Evolutionary conservation across 768 basidiomycete species (phyloP).

Genomic region (Tricholoma hemisulphureum): DNA sequence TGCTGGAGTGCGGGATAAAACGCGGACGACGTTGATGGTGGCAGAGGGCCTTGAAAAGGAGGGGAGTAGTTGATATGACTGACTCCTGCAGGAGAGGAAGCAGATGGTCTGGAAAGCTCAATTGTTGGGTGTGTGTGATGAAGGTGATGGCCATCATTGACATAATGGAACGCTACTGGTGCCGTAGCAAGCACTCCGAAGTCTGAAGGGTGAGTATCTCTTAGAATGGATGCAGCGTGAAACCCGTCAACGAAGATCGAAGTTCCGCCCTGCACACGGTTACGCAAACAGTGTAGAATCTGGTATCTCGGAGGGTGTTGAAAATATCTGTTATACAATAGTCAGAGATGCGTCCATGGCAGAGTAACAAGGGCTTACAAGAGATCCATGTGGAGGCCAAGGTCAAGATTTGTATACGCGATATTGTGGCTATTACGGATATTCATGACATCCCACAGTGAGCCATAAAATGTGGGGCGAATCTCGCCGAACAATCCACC

Average conservation of each 20-base stretch:
- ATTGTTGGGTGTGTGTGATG: slow-evolving; percentile 74
- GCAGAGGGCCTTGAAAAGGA: slow-evolving; percentile 87
- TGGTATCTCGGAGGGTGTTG: slow-evolving; percentile 90
- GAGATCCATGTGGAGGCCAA: slow-evolving; percentile 92
- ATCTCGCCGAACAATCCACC: slow-evolving; percentile 73
- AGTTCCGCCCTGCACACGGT: slow-evolving; percentile 76
- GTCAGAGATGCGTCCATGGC: not conserved
- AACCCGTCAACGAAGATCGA: slow-evolving; percentile 88
- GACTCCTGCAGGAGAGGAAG: slow-evolving; percentile 34
- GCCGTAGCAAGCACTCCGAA: slow-evolving; percentile 60
- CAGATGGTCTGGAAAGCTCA: slow-evolving; percentile 43
- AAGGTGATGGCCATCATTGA: slow-evolving; percentile 86
- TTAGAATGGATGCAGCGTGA: slow-evolving; percentile 57
- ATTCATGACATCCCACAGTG: slow-evolving; percentile 85
- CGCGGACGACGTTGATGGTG: slow-evolving; percentile 45
- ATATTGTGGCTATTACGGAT: slow-evolving; percentile 78
- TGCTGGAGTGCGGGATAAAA: slow-evolving; percentile 63
- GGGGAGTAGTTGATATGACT: slow-evolving; percentile 87
- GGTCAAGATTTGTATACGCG: slow-evolving; percentile 87
- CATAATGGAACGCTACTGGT: slow-evolving; percentile 85
- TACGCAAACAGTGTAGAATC: slow-evolving; percentile 86
- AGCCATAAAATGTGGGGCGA: slow-evolving; percentile 86
- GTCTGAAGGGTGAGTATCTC: slow-evolving; percentile 40
- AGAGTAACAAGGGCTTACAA: slow-evolving; percentile 52
- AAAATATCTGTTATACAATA: slow-evolving; percentile 64